Conservation (phyloP, 1,284 basidiomycete genomes). For the Bjerkandera adusta region DNA sequence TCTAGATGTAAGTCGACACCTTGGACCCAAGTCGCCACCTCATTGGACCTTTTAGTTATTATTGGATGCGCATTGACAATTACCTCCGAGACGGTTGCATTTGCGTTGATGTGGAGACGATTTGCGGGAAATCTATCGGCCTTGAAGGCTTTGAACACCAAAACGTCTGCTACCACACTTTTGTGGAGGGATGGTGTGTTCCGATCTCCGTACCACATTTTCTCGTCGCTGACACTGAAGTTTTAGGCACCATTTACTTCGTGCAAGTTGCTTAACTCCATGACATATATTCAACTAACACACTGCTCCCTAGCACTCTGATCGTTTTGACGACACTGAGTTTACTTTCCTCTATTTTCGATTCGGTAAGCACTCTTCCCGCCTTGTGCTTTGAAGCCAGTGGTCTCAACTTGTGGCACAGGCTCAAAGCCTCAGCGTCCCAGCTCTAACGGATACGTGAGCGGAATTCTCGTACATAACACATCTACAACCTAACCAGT, state of each 20-base stretch:
- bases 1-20: not conserved
- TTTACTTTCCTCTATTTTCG: slow-evolving; percentile 8
- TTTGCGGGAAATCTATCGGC: slow-evolving; percentile 1
- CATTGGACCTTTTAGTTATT: not conserved
- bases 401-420: not conserved
- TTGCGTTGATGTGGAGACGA: slow-evolving; percentile 11
- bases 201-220: not conserved
- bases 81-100: slow-evolving; percentile 8
- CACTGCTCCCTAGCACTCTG: not conserved
- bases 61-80: slow-evolving; percentile 10
- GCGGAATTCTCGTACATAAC: not conserved
- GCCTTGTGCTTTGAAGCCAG: not conserved
- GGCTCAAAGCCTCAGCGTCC: slow-evolving; percentile 10
- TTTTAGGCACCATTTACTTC: slow-evolving; percentile 11
- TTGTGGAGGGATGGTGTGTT: slow-evolving; percentile 8
- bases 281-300: not conserved
- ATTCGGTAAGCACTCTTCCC: not conserved
- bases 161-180: not conserved
- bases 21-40: not conserved
- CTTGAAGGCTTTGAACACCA: slow-evolving; percentile 1
- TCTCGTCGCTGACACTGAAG: not conserved
- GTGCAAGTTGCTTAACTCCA: slow-evolving; percentile 1
- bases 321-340: slow-evolving; percentile 2
- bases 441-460: slow-evolving; percentile 9
- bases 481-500: not conserved